Conservation (phyloP, 495 filamentous ascomycete species). For the Sordaria brevicollis region DNA sequence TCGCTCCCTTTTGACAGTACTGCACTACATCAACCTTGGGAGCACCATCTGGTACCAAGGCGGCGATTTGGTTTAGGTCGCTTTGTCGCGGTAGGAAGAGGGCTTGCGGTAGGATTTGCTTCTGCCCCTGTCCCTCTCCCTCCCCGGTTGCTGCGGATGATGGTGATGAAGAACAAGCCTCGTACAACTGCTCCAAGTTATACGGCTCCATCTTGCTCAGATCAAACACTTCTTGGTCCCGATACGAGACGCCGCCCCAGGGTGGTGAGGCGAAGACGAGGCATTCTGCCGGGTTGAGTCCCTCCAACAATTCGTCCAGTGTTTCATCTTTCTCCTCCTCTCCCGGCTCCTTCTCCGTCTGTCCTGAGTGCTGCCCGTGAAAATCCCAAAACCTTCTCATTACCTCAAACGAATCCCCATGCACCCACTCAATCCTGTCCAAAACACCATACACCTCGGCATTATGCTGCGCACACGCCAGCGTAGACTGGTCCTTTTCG, state of each 20-base stretch:
- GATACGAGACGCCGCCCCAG: conserved; percentile 87
- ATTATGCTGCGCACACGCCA: conserved; percentile 88
- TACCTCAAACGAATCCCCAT: conserved; percentile 67
- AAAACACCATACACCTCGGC: conserved; percentile 76
- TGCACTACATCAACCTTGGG: conserved; percentile 61
- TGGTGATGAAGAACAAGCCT: conserved; percentile 30
- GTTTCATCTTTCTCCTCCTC: conserved; percentile 9
- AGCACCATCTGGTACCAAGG: conserved; percentile 27
- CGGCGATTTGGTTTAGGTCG: conserved; percentile 72
- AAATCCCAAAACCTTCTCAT: conserved; percentile 12
- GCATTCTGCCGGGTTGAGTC: conserved; percentile 40
- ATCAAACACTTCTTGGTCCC: conserved; percentile 68
- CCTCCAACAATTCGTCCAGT: conserved; percentile 24
- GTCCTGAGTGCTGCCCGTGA: neutral
- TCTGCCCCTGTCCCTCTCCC: neutral
- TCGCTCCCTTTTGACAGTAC: conserved; percentile 84
- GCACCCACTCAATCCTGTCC: conserved; percentile 66
- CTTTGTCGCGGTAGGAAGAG: conserved; percentile 86
- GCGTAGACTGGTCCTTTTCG: conserved; percentile 64
- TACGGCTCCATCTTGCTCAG: conserved; percentile 86
- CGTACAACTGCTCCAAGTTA: conserved; percentile 50
- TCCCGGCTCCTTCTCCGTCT: neutral
- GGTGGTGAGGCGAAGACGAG: conserved; percentile 73
- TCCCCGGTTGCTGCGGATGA: neutral
- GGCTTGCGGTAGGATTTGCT: conserved; percentile 39